Base-by-base conservation (phyloP, 306 rosid genomes). In the Alnus rubra region DNA sequence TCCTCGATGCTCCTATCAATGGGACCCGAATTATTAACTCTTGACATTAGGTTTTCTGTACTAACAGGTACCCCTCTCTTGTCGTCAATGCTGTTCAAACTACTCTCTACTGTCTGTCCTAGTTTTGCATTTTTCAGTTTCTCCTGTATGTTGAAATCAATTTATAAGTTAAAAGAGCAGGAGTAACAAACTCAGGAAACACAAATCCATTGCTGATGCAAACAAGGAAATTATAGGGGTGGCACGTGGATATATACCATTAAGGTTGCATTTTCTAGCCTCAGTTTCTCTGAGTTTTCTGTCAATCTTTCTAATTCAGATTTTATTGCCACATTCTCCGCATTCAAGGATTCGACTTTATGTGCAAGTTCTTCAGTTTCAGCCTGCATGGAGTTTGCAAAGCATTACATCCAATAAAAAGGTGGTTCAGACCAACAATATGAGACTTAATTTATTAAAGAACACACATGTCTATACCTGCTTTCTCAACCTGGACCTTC, bases 401-500 rank as follows among this genome's bases (percentile, higher is more conserved):
- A 81, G 55, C 63, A 71, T 74, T 58, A 82, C 63, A 48, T 75
- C 74, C 30, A 37, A 53, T n/a, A 35, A 39, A 42, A 10, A 14
- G 19, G 67, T 18, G 5, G 51, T 51, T 73, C 48, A 14, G 33
- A 37, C 78, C 63, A 23, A 73, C 52, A 39, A 70, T n/a, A 78
- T 47, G 39, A 16, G 9, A 28, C 8, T 76, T 67, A 19, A 39
- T 23, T n/a, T 45, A 19, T 13, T 9, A 44, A 74, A 42, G 35
- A 42, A 23, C 15, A 19, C 59, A 49, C 39, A 71, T 18, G 52
- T 14, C 2, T 51, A 1, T 86, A 95, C 99, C 99, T 95, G 99
- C 88, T 93, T 95, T 89, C 99, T 91, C 83, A 95, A 81, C 86
- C 99, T 93, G 33, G 99, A 95, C 80, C 99, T 88, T 88, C 99